A percentile compares a stretch with the other conserved stretches of the same genome.
Conservation (phyloP, 192 early-diverging fungal genomes). For the Endogone sp. region DNA sequence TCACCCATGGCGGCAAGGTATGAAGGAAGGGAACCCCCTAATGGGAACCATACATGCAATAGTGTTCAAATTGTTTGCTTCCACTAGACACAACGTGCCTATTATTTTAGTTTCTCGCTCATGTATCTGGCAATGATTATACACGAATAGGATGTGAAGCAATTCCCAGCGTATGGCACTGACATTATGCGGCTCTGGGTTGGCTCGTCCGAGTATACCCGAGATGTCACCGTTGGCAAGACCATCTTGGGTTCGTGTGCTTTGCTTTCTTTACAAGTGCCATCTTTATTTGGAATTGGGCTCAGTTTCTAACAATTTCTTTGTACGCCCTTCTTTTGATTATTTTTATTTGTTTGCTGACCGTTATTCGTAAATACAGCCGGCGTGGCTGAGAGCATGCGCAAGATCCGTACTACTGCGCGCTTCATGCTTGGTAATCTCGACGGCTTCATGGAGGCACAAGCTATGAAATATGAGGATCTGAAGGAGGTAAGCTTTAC, state of each 20-base stretch:
- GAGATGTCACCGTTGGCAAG: slow-evolving; percentile 68
- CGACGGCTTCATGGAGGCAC: slow-evolving; percentile 42
- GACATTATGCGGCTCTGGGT: slow-evolving; percentile 75
- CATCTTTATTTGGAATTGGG: too few species aligned
- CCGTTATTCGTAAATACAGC: too few species aligned
- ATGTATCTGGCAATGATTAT: too few species aligned
- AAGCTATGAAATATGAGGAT: slow-evolving; percentile 45
- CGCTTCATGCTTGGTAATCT: slow-evolving; percentile 79
- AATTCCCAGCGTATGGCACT: slow-evolving; percentile 71
- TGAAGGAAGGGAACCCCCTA: too few species aligned
- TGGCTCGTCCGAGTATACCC: slow-evolving; percentile 70
- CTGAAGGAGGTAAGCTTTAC: slow-evolving; percentile 38
- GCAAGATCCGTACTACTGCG: slow-evolving; percentile 72
- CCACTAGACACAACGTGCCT: too few species aligned
- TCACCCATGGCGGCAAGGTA: slow-evolving; percentile 67
- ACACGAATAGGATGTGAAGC: slow-evolving; percentile 45
- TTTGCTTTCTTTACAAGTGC: too few species aligned
- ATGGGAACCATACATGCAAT: too few species aligned
- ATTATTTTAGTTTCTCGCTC: too few species aligned
- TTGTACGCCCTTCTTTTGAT: too few species aligned
- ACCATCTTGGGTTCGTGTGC: slow-evolving; percentile 57
- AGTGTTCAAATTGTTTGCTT: too few species aligned
- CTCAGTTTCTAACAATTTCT: too few species aligned
- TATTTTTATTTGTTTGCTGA: too few species aligned
- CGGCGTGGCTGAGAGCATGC: slow-evolving; percentile 58